phyloP scores from a whole-genome alignment of 768 basidiomycete species.

The Agaricus sinodeliciosus region DNA sequence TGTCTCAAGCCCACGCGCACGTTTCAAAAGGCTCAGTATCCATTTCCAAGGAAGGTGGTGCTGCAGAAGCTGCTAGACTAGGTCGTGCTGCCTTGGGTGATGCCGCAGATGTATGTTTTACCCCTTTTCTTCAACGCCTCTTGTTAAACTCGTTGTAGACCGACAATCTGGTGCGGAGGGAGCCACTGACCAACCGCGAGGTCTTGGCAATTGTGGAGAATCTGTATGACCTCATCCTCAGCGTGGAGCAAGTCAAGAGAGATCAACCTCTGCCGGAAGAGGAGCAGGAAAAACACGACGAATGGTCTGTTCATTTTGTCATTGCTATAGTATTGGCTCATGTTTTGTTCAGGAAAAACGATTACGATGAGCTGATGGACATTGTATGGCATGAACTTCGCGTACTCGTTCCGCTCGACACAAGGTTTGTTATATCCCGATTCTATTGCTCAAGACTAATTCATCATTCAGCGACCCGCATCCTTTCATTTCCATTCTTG shows the following conservation, averaged over 20 bases:
- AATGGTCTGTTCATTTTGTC: slow-evolving; percentile 35
- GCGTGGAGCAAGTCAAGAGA: slow-evolving; percentile 79
- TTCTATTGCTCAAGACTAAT: not conserved
- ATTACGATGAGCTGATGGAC: slow-evolving; percentile 53
- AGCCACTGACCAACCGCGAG: slow-evolving; percentile 76
- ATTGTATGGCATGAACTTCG: slow-evolving; percentile 74
- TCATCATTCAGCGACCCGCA: slow-evolving; percentile 67
- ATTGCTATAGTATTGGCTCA: not conserved
- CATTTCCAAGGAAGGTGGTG: slow-evolving; percentile 42
- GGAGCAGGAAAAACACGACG: slow-evolving; percentile 30
- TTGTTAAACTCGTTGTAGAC: slow-evolving; percentile 30
- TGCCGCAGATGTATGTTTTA: slow-evolving; percentile 38
- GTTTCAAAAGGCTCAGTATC: slow-evolving; percentile 45
- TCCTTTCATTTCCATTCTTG: slow-evolving; percentile 90
- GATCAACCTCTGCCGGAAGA: slow-evolving; percentile 68
- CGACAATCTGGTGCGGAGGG: slow-evolving; percentile 55
- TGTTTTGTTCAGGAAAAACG: slow-evolving; percentile 39
- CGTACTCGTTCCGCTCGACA: slow-evolving; percentile 89
- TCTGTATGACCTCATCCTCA: slow-evolving; percentile 78
- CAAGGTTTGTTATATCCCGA: slow-evolving; percentile 52
- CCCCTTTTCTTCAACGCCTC: not conserved
- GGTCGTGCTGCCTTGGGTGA: slow-evolving; percentile 67
- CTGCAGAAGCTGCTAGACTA: slow-evolving; percentile 70
- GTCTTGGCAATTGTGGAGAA: slow-evolving; percentile 74
- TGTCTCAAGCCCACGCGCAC: slow-evolving; percentile 39